phyloP scores from a whole-genome alignment of 116 monocot species.

The Posidonia oceanica region DNA sequence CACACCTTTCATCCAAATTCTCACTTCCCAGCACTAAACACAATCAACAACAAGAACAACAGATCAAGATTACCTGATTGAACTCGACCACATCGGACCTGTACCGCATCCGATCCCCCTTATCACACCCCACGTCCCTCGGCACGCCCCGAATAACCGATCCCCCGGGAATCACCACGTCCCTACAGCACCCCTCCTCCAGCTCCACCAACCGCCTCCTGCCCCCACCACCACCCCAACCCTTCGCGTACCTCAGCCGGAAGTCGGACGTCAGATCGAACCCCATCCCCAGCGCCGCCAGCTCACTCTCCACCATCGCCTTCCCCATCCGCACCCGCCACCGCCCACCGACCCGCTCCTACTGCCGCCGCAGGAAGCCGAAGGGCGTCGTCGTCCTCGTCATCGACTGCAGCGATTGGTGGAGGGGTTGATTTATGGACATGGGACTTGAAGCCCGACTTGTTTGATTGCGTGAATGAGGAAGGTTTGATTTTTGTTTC shows the following conservation, averaged over 20 bases:
- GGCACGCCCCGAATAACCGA: slow-evolving; percentile 35
- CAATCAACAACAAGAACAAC: too few species aligned
- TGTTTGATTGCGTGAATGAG: too few species aligned
- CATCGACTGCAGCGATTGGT: too few species aligned
- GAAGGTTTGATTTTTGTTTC: too few species aligned
- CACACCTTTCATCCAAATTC: too few species aligned
- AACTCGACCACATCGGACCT: slow-evolving; percentile 85
- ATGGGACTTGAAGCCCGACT: too few species aligned
- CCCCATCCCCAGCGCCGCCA: slow-evolving; percentile 58
- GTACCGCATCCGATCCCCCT: slow-evolving; percentile 70
- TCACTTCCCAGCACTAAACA: too few species aligned
- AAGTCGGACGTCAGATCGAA: slow-evolving; percentile 85
- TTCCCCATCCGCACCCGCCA: background rate
- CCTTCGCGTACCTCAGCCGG: slow-evolving; percentile 61
- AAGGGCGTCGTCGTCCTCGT: background rate
- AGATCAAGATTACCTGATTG: slow-evolving; percentile 43
- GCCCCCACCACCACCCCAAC: slow-evolving; percentile 19
- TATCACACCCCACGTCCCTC: slow-evolving; percentile 56
- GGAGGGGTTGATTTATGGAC: too few species aligned
- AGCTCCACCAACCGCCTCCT: slow-evolving; percentile 47
- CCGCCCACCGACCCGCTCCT: too few species aligned
- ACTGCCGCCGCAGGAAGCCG: background rate
- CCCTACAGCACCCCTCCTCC: slow-evolving; percentile 29
- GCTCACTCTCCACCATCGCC: slow-evolving; percentile 25
- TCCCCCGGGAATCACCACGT: slow-evolving; percentile 57